Conservation (phyloP, 2,329 filamentous ascomycete genomes). For the Didymella arachidicola region DNA sequence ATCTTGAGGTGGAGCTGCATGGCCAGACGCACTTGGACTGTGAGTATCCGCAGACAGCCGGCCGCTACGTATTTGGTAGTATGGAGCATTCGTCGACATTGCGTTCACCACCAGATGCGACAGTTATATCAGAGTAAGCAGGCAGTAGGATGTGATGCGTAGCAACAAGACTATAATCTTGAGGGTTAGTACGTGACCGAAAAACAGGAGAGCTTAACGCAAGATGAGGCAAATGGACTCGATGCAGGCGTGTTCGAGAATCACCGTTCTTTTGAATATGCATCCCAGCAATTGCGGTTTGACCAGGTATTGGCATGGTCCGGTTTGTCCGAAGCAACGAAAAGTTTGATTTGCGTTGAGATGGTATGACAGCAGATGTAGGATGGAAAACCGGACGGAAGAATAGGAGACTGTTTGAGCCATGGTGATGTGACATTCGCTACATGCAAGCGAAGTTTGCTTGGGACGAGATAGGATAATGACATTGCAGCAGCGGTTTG, state of each 20-base stretch:
- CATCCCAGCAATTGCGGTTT: constrained; percentile 27
- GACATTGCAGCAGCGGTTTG: constrained; percentile 25
- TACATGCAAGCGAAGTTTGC: constrained; percentile 18
- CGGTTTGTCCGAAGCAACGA: constrained; percentile 25
- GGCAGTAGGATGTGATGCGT: neutral
- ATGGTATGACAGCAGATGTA: constrained; percentile 21
- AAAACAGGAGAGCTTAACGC: constrained; percentile 6
- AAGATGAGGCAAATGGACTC: constrained; percentile 26
- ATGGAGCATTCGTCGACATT: constrained; percentile 49
- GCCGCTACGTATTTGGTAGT: constrained; percentile 44
- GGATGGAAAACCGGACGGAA: neutral
- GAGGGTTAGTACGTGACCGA: constrained; percentile 35
- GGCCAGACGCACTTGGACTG: constrained; percentile 33
- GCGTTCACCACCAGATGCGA: neutral
- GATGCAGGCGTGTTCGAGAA: constrained; percentile 19
- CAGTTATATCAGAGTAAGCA: constrained; percentile 13
- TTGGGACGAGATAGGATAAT: constrained; percentile 10
- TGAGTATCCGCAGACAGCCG: constrained; percentile 36
- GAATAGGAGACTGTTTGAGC: constrained; percentile 5
- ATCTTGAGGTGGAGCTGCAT: constrained; percentile 29
- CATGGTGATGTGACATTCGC: constrained; percentile 6
- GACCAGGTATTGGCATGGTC: constrained; percentile 21
- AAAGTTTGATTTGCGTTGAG: constrained; percentile 17
- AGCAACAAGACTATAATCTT: constrained; percentile 24
- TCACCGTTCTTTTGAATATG: constrained; percentile 30